These are phyloP conservation scores for Mortierella sp. DNA, from an alignment of 371 early-diverging fungal species.

Conservation along the genomic window DNA sequence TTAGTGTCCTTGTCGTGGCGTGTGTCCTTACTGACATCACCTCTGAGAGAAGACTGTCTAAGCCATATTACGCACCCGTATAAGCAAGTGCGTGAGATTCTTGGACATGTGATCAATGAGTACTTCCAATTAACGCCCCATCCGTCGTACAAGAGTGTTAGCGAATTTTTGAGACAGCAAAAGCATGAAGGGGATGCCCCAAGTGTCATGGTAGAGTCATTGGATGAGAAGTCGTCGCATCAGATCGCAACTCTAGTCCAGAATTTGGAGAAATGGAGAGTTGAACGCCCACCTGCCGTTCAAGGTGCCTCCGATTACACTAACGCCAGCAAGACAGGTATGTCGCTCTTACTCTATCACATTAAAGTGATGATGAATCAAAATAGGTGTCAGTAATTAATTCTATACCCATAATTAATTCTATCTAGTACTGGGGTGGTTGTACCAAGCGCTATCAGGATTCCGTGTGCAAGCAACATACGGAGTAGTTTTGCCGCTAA, in stretches of 20 bases:
- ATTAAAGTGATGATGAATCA: background rate
- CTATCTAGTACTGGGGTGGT: conserved; percentile 73
- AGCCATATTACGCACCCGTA: conserved; percentile 82
- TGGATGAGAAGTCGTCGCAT: conserved; percentile 49
- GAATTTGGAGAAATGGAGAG: conserved; percentile 59
- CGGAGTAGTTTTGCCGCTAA: conserved; percentile 63
- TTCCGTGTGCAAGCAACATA: conserved; percentile 68
- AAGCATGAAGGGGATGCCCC: conserved; percentile 41
- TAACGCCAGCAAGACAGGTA: conserved; percentile 81
- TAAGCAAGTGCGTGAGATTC: conserved; percentile 87
- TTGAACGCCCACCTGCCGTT: conserved; percentile 56
- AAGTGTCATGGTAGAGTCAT: conserved; percentile 58
- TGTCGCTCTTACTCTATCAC: background rate
- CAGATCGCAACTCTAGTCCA: conserved; percentile 46
- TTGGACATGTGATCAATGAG: conserved; percentile 80
- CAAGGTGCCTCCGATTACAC: conserved; percentile 69
- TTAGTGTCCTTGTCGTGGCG: conserved; percentile 79
- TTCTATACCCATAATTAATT: background rate
- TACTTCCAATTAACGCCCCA: conserved; percentile 73
- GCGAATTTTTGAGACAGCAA: conserved; percentile 53
- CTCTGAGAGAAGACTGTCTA: conserved; percentile 67
- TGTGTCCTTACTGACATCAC: conserved; percentile 60
- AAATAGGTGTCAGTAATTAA: background rate
- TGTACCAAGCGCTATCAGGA: conserved; percentile 65
- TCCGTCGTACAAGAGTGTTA: conserved; percentile 67